Conservation (phyloP, 2,329 filamentous ascomycete genomes). For the Scedosporium dehoogii region DNA sequence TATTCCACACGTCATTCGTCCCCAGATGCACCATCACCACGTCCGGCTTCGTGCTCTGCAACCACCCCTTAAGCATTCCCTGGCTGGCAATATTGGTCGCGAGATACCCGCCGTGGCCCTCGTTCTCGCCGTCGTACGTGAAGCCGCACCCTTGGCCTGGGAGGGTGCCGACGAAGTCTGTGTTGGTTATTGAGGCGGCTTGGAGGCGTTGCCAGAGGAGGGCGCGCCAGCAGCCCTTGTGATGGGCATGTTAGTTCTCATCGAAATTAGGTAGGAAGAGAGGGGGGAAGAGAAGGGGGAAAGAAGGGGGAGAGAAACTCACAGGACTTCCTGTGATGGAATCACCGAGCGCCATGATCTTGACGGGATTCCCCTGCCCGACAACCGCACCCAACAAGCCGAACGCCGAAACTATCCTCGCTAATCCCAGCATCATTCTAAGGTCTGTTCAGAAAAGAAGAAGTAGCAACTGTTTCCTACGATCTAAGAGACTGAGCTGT, state of each 20-base stretch:
- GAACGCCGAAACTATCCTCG: neutral
- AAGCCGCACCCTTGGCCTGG: constrained; percentile 22
- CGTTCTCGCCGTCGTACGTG: constrained; percentile 26
- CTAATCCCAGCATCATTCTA: neutral
- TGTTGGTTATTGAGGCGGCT: constrained; percentile 21
- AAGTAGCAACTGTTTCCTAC: too few relatives aligned
- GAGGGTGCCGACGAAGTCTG: constrained; percentile 32
- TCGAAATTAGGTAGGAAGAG: too few relatives aligned
- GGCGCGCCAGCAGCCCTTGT: constrained; percentile 28
- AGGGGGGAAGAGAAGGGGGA: too few relatives aligned
- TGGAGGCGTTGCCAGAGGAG: constrained; percentile 29
- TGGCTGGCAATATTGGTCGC: constrained; percentile 30
- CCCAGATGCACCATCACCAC: constrained; percentile 36
- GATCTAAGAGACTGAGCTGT: too few relatives aligned
- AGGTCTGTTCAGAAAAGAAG: too few relatives aligned
- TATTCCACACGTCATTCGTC: constrained; percentile 29
- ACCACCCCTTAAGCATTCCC: constrained; percentile 28
- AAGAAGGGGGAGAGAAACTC: neutral
- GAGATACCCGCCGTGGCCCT: constrained; percentile 33
- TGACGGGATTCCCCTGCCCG: neutral
- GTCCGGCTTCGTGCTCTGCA: constrained; percentile 25
- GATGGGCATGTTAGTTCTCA: neutral
- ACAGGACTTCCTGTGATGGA: constrained; percentile 32
- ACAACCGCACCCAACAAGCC: neutral
- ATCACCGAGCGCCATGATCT: constrained; percentile 23